Base-by-base conservation (phyloP, 2,329 filamentous ascomycete genomes). In the Hymenoscyphus occultus region DNA sequence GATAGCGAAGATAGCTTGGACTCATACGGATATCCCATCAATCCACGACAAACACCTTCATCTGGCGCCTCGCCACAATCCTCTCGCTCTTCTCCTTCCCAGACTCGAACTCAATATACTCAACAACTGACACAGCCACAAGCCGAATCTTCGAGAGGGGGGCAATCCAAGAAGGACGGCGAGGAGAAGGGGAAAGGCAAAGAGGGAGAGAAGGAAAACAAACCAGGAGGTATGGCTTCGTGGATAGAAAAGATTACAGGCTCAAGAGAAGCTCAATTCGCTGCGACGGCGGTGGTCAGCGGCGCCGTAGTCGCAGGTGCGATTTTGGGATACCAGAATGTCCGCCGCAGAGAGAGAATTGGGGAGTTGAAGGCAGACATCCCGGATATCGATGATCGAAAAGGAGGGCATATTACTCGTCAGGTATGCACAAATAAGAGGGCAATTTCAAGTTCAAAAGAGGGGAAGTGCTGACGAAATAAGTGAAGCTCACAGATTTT, bases 211-310 rank as follows among this genome's bases (percentile, higher is more conserved):
- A 59, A 67, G 32, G n/a, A 63, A n/a, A 48, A 66, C 22, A 45
- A 56, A 10, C 48, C 64, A 39, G 51, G 54, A 60, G 70, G 40
- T 10, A 75, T 74, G 72, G 65, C 71, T 7, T 73, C 72, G 10
- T 74, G 72, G 69, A 63, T 74, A 40, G 68, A 67, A n/a, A 70
- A 71, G 35, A 65, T 70, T 3, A 64, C 67, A 16, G 64, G 64
- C 35, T 70, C 67, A 7, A 67, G 63, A 28, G 66, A 73, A 31
- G 72, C 70, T 6, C 91, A 93, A 75, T 80, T 95, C 42, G 84
- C 87, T 19, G 85, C 88, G 2, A 92, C 91, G 0, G 91, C 91
- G 1, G 80, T 91, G 28, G 78, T 86, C 14, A 89, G 86, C 0
- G 87, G 86, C 19, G 83, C 82, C 9, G 80, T 86, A 0, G 86